These are phyloP conservation scores for Cryptosporidium canis DNA, from an alignment of 169 alveolate species.

Conservation along the genomic window DNA sequence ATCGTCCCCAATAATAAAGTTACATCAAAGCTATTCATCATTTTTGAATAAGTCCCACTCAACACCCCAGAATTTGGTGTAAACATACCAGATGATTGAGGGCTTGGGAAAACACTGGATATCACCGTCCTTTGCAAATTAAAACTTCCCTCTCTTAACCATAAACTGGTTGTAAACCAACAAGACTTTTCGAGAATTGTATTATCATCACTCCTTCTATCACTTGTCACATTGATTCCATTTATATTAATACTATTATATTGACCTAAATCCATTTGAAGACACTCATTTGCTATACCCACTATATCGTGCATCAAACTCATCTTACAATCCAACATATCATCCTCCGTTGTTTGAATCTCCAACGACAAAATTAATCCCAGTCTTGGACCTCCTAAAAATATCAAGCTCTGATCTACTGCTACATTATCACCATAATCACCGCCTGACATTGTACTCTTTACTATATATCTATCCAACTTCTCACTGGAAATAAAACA, in stretches of 20 bases:
- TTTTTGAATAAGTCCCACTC: not conserved
- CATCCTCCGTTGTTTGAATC: slow-evolving; percentile 11
- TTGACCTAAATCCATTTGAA: not conserved
- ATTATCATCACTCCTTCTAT: not conserved
- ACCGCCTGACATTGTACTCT: not conserved
- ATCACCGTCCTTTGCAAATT: not conserved
- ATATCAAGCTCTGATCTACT: slow-evolving; percentile 1
- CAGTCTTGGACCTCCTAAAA: slow-evolving; percentile 61
- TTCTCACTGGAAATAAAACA: slow-evolving; percentile 54
- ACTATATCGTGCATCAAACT: not conserved
- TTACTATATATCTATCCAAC: not conserved
- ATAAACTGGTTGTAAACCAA: slow-evolving; percentile 68
- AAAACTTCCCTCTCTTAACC: slow-evolving; percentile 3
- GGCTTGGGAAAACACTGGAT: not conserved
- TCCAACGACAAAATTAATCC: slow-evolving; percentile 57
- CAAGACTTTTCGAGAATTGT: slow-evolving; percentile 4
- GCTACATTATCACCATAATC: not conserved
- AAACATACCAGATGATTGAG: not conserved
- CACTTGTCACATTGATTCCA: not conserved
- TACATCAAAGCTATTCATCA: not conserved
- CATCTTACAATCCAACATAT: slow-evolving; percentile 20
- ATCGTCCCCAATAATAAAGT: slow-evolving; percentile 37
- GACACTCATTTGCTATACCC: not conserved
- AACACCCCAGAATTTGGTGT: not conserved
- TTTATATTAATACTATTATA: too few relatives aligned